Conservation (phyloP, 2,329 filamentous ascomycete genomes). For the Paramyrothecium sp. region DNA sequence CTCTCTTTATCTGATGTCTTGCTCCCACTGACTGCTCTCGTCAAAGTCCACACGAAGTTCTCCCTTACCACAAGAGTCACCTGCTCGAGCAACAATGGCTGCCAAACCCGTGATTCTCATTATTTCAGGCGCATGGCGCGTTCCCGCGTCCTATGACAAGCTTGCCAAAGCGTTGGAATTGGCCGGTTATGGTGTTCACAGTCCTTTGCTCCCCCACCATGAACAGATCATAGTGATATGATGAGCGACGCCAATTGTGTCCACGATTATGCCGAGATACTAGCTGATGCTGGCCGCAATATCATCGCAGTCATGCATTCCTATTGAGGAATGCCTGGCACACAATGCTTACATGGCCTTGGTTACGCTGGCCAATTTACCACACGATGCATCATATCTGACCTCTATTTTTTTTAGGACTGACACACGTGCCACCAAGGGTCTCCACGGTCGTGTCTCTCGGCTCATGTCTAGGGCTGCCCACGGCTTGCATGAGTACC, state of each 20-base stretch:
- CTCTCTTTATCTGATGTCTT: no score
- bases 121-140: neutral
- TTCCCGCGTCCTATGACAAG: neutral
- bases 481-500: neutral
- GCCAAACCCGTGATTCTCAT: neutral
- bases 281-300: neutral
- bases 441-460: neutral
- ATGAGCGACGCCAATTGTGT: neutral
- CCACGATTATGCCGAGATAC: neutral
- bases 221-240: neutral
- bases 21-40: no score
- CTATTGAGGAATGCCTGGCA: neutral
- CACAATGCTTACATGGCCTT: neutral
- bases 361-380: neutral
- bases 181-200: neutral
- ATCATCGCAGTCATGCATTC: neutral
- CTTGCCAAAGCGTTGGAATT: neutral
- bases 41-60: no score
- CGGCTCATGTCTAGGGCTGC: neutral
- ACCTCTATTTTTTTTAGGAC: neutral
- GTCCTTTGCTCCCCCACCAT: neutral
- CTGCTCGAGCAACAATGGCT: neutral
- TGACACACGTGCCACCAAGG: neutral
- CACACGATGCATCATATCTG: neutral
- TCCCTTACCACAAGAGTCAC: no score